Percentiles rank a stretch among this genome's conserved stretches.
Conservation (phyloP, 2,329 filamentous ascomycete genomes). For the Samsoniella hepiali region DNA sequence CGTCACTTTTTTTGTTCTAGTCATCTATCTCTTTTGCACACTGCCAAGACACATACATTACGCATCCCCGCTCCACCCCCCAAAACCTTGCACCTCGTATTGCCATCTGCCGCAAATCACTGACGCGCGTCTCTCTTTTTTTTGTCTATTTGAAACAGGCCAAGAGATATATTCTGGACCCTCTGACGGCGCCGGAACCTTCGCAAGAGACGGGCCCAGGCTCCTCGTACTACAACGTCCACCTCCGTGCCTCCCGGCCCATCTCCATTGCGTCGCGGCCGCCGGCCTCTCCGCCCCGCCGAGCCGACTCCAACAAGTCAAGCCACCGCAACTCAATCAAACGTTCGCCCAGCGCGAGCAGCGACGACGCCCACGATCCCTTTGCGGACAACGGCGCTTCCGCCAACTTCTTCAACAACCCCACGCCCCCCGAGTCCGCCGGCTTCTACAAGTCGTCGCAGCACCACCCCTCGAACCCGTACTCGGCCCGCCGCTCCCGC, state of each 20-base stretch:
- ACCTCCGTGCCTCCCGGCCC: constrained; percentile 22
- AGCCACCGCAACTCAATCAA: background rate
- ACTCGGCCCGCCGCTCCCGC: constrained; percentile 24
- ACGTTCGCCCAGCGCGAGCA: background rate
- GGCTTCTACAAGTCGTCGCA: constrained; percentile 32
- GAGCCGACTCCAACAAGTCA: background rate
- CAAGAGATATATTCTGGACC: constrained; percentile 64
- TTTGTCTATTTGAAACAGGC: constrained; percentile 45
- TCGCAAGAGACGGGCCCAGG: constrained; percentile 65
- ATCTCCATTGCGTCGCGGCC: background rate
- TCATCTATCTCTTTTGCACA: background rate
- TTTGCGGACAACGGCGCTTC: constrained; percentile 1
- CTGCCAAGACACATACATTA: background rate
- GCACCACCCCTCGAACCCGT: constrained; percentile 47
- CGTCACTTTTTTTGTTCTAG: background rate
- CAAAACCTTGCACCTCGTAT: constrained; percentile 1
- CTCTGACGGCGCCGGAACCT: constrained; percentile 65
- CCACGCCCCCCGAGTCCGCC: constrained; percentile 53
- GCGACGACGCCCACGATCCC: background rate
- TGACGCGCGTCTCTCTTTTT: constrained; percentile 1
- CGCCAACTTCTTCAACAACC: constrained; percentile 25
- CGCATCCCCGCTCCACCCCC: constrained; percentile 6
- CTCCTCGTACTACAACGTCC: constrained; percentile 47
- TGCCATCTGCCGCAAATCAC: background rate
- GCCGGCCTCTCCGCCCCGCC: background rate